These are phyloP conservation scores for Haematococcus sp. DNA, from an alignment of 139 green algal genomes.

Conservation along the genomic window DNA sequence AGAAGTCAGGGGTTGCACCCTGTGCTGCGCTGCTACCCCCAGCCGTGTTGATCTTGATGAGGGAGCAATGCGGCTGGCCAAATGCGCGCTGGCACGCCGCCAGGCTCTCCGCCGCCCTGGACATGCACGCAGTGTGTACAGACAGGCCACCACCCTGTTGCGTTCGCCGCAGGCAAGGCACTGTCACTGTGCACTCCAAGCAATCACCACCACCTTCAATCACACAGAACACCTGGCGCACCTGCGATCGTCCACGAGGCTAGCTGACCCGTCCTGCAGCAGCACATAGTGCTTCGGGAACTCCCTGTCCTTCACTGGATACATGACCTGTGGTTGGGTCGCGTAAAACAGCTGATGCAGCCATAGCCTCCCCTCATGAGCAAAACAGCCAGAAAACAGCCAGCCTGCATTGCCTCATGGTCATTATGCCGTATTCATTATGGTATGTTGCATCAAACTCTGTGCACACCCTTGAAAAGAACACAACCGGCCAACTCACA, in stretches of 20 bases:
- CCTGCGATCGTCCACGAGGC: slow-evolving; percentile 22
- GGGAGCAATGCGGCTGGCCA: slow-evolving; percentile 37
- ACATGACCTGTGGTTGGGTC: slow-evolving; percentile 22
- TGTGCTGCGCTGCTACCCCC: slow-evolving; percentile 5
- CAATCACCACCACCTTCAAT: too few relatives aligned
- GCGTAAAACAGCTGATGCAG: too few relatives aligned
- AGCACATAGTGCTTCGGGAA: slow-evolving; percentile 54
- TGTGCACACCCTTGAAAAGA: background rate
- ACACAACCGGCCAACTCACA: background rate
- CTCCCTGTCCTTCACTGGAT: slow-evolving; percentile 33
- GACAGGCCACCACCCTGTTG: too few relatives aligned
- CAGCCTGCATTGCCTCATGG: too few relatives aligned
- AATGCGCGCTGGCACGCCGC: slow-evolving; percentile 20
- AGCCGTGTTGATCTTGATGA: slow-evolving; percentile 47
- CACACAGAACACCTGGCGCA: slow-evolving; percentile 3
- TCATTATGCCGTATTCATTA: too few relatives aligned
- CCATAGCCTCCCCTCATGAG: too few relatives aligned
- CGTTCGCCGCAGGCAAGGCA: too few relatives aligned
- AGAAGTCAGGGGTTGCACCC: slow-evolving; percentile 35
- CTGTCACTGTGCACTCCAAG: too few relatives aligned
- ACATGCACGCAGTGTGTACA: too few relatives aligned
- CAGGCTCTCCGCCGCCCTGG: slow-evolving; percentile 40
- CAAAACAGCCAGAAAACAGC: too few relatives aligned
- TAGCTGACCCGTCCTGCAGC: slow-evolving; percentile 42
- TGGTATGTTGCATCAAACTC: too few relatives aligned